Evolutionary conservation across 2,329 filamentous ascomycete species (phyloP).

Genomic region (Verticillium zaregamsianum): DNA sequence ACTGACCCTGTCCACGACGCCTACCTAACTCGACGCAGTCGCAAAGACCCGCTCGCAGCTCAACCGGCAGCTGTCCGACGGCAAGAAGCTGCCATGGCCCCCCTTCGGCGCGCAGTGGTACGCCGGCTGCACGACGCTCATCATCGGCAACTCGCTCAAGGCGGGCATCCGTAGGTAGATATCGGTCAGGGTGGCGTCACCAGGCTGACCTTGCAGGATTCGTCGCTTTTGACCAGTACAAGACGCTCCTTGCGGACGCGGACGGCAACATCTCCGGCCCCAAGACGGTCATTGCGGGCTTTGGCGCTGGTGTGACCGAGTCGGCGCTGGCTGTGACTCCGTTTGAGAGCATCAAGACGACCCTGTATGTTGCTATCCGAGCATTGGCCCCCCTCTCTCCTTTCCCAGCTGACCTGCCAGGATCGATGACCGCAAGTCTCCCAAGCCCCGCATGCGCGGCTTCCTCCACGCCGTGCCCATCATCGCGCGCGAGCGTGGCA

Average conservation of each 20-base stretch:
- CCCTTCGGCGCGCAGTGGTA: slow-evolving; percentile 95
- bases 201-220: slow-evolving; percentile 55
- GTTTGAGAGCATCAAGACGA: slow-evolving; percentile 97
- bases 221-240: slow-evolving; percentile 95
- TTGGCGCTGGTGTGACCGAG: slow-evolving; percentile 92
- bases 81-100: slow-evolving; percentile 89
- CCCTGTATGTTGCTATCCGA: slow-evolving; percentile 52
- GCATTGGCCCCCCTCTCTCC: no score
- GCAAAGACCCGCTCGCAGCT: slow-evolving; percentile 94
- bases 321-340: slow-evolving; percentile 91
- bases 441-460: slow-evolving; percentile 81
- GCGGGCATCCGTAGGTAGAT: slow-evolving; percentile 76
- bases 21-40: slow-evolving; percentile 44
- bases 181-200: background rate
- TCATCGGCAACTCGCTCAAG: slow-evolving; percentile 95
- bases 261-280: slow-evolving; percentile 88
- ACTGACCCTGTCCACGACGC: slow-evolving; percentile 5
- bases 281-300: slow-evolving; percentile 86
- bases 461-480: slow-evolving; percentile 87
- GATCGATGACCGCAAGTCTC: slow-evolving; percentile 89
- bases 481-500: slow-evolving; percentile 81
- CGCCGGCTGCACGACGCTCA: slow-evolving; percentile 92
- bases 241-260: slow-evolving; percentile 72
- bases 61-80: slow-evolving; percentile 75
- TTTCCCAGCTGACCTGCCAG: slow-evolving; percentile 35